phyloP scores from a whole-genome alignment of 495 filamentous ascomycete species.

The Ascodesmis nigricans region DNA sequence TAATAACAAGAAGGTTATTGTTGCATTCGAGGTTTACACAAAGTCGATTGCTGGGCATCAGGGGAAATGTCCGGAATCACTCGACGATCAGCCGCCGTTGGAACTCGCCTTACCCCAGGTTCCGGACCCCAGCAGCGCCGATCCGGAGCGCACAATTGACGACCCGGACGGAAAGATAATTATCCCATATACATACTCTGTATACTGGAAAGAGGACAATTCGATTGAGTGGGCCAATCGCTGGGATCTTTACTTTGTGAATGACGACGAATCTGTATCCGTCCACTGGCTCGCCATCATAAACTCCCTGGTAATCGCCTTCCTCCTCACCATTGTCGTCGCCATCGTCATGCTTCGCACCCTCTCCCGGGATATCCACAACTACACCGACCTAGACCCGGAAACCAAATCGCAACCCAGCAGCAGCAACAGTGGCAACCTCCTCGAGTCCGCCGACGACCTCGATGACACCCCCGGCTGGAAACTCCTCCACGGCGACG shows the following conservation, averaged over 20 bases:
- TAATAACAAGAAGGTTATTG: slow-evolving; percentile 58
- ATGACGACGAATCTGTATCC: slow-evolving; percentile 63
- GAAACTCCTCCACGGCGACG: slow-evolving; percentile 86
- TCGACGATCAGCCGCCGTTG: slow-evolving; percentile 33
- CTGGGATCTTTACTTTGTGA: slow-evolving; percentile 87
- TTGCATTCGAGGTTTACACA: slow-evolving; percentile 81
- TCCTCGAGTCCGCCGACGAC: slow-evolving; percentile 50
- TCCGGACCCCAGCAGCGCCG: slow-evolving; percentile 30
- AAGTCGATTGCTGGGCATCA: slow-evolving; percentile 43
- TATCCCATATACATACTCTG: slow-evolving; percentile 78
- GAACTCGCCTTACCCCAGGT: slow-evolving; percentile 37
- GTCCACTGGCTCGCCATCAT: slow-evolving; percentile 87
- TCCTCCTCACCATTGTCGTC: slow-evolving; percentile 60
- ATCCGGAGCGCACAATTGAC: slow-evolving; percentile 19
- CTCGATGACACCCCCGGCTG: slow-evolving; percentile 76
- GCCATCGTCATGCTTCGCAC: slow-evolving; percentile 72
- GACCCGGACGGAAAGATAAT: slow-evolving; percentile 45
- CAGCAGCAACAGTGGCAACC: slow-evolving; percentile 37
- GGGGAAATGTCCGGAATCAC: slow-evolving; percentile 26
- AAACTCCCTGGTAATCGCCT: slow-evolving; percentile 73
- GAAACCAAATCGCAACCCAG: slow-evolving; percentile 44
- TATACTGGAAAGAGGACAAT: slow-evolving; percentile 75
- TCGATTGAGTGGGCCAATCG: slow-evolving; percentile 65
- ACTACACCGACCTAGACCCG: slow-evolving; percentile 44
- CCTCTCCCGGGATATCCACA: slow-evolving; percentile 59